A percentile compares a stretch with the other conserved stretches of the same genome.
Conservation (phyloP, 306 rosid genomes). For the Heteromeles arbutifolia region DNA sequence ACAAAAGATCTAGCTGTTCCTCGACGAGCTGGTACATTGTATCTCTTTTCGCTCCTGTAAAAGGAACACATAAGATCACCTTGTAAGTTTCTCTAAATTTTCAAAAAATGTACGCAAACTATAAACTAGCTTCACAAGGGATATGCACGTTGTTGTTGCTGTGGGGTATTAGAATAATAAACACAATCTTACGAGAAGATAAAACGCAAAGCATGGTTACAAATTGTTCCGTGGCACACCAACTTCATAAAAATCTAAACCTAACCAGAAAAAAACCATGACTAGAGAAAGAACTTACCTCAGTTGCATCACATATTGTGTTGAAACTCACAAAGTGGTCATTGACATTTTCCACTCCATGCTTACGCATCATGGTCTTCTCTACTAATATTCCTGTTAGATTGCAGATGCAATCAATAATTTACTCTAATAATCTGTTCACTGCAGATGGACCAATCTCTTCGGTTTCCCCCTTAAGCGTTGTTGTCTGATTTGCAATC, state of each 20-base stretch:
- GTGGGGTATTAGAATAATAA: background rate
- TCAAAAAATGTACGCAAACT: background rate
- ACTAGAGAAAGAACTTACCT: conserved; percentile 39
- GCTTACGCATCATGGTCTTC: conserved; percentile 79
- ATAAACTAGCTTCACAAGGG: background rate
- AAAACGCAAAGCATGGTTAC: background rate
- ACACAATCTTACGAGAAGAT: background rate
- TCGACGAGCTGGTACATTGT: conserved; percentile 97
- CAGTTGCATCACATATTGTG: conserved; percentile 96
- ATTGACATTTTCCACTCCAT: conserved; percentile 70
- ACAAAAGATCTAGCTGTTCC: conserved; percentile 62
- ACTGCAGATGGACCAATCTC: conserved; percentile 61
- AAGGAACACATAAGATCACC: conserved; percentile 1
- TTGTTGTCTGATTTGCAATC: conserved; percentile 95
- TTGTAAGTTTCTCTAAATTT: background rate
- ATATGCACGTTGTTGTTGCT: background rate
- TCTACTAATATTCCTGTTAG: conserved; percentile 72
- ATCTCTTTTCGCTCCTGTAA: conserved; percentile 87
- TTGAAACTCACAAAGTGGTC: conserved; percentile 89
- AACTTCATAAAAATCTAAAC: background rate
- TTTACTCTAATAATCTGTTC: background rate
- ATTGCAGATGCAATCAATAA: conserved; percentile 2
- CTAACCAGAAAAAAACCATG: background rate
- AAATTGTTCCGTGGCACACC: background rate
- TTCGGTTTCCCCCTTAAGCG: conserved; percentile 99